Percentiles rank a stretch among this genome's conserved stretches.
Evolutionary conservation across 2,329 filamentous ascomycete species (phyloP).

Genomic region (Paecilomyces variotii): DNA sequence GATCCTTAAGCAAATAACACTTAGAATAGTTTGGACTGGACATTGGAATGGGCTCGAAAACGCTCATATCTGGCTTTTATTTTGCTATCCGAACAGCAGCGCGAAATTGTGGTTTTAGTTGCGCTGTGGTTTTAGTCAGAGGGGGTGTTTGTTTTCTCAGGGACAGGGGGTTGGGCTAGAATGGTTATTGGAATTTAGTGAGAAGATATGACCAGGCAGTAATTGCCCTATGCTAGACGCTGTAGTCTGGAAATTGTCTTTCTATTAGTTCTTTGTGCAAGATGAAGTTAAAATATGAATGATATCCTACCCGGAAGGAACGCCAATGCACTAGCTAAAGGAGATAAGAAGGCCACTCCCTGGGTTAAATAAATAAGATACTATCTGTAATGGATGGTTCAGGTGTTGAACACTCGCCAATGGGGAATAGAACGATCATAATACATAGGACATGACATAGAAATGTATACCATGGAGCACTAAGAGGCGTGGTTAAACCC

Average conservation of each 20-base stretch:
- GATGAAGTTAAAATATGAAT: not conserved
- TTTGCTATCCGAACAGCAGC: too few species aligned
- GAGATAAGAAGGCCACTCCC: not conserved
- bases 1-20: too few species aligned
- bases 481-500: conserved; percentile 38
- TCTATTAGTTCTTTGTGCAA: not conserved
- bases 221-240: not conserved
- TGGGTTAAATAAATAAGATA: not conserved
- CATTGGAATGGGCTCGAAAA: too few species aligned
- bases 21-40: too few species aligned
- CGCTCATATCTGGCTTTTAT: too few species aligned
- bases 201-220: not conserved
- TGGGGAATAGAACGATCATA: not conserved
- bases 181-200: not conserved
- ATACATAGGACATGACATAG: not conserved
- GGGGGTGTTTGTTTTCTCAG: too few species aligned
- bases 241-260: not conserved
- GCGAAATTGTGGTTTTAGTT: too few species aligned
- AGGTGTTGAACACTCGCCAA: not conserved
- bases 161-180: not conserved
- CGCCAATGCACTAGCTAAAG: not conserved
- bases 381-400: not conserved
- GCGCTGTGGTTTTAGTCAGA: too few species aligned
- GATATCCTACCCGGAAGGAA: not conserved
- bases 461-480: not conserved